These are phyloP conservation scores for Echium plantagineum DNA, from an alignment of 257 asterid species.

Conservation along the genomic window DNA sequence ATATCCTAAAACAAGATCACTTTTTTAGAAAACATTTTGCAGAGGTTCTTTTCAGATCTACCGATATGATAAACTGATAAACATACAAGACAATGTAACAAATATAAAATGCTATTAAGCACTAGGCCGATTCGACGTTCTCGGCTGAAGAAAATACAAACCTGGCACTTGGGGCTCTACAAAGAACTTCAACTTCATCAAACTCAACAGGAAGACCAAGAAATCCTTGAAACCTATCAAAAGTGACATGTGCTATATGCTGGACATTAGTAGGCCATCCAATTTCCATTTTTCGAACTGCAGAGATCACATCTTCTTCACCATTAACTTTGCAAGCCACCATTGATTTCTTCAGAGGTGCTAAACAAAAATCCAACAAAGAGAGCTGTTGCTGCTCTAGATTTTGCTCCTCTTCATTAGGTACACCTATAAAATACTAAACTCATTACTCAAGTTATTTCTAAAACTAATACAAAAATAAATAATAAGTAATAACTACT, in stretches of 20 bases:
- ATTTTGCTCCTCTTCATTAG: slow-evolving; percentile 19
- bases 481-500: no score
- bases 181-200: slow-evolving; percentile 70
- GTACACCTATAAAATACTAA: background rate
- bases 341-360: slow-evolving; percentile 85
- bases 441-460: no score
- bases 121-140: no score
- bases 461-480: no score
- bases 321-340: slow-evolving; percentile 75
- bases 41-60: background rate
- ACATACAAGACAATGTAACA: background rate
- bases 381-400: slow-evolving; percentile 50
- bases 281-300: slow-evolving; percentile 74
- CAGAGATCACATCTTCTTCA: slow-evolving; percentile 41
- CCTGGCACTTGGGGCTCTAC: slow-evolving; percentile 96
- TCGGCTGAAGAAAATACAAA: slow-evolving; percentile 5
- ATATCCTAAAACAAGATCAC: no score
- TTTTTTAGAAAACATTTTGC: background rate
- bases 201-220: slow-evolving; percentile 94
- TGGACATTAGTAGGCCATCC: slow-evolving; percentile 94
- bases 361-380: slow-evolving; percentile 52
- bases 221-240: slow-evolving; percentile 87
- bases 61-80: background rate
- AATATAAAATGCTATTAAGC: no score
- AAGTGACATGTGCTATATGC: slow-evolving; percentile 88